Evolutionary conservation across 1,284 basidiomycete species (phyloP), one percentile per base, ranked within the genome.

Genomic region (Tetrapyrgos nigripes): DNA sequence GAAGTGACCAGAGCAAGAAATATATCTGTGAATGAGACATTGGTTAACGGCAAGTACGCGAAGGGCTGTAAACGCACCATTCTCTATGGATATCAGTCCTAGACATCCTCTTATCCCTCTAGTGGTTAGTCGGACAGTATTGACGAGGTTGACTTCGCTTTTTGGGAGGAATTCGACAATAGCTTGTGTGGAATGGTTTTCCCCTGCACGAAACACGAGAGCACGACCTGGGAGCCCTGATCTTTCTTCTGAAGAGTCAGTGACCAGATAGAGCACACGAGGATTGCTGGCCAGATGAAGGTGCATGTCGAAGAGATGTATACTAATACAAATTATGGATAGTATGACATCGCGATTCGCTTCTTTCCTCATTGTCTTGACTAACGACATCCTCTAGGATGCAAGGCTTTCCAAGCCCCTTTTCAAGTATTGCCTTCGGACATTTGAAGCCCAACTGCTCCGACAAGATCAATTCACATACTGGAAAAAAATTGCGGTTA

Each of bases 121-220:
- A 44, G 77, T 87, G 37, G 86, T 90, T 50, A 92, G 72, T 58
- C 82, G 84, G 57, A 88, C 76, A 13, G 89, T 77, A 59, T 80
- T 83, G 11, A 76, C 68, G 33, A 92, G 78, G 66, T 94, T 87
- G 27, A 96, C 83, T 65, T 93, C 83, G 51, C 86, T 79, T 62
- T 87, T 85, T 0, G 83, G 85, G 4, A 96, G 72, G 67, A 96
- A 93, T 73, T 96, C 94, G 14, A 96, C 93, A 35, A 95, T 83
- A 50, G 88, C 87, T 70, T 92, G 89, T 13, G 74, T 74, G 13
- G 83, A 73, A 63, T 80, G 80, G 45, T 76, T 75, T 64, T 86
- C 83, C 21, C 85, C 84, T 19, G 83, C 80, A 47, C 89, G 88
- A 70, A 94, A 92, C 43, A 89, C 82, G 27, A 94, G 83, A 11